phyloP scores from a whole-genome alignment of 169 alveolate species.

The Fabrea salina region DNA sequence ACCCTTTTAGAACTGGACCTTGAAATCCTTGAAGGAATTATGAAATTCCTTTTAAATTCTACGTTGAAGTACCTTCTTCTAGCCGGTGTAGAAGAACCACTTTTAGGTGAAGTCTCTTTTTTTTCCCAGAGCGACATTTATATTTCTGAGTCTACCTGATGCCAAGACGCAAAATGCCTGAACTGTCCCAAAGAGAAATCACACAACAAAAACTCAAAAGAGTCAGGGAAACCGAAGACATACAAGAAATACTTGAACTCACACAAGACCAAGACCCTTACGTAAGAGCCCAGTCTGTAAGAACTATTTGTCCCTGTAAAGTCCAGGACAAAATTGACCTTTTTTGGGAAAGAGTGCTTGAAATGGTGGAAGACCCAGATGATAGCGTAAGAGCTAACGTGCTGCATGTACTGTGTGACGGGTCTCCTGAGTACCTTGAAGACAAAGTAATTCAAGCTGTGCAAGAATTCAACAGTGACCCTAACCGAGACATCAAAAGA shows the following conservation, averaged over 20 bases:
- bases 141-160: too few relatives aligned
- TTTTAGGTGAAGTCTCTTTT: too few relatives aligned
- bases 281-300: slow-evolving; percentile 55
- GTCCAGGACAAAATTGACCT: slow-evolving; percentile 54
- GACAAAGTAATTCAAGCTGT: slow-evolving; percentile 54
- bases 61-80: too few relatives aligned
- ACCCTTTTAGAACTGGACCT: too few relatives aligned
- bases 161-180: too few relatives aligned
- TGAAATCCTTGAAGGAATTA: too few relatives aligned
- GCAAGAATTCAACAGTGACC: slow-evolving; percentile 64
- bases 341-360: slow-evolving; percentile 67
- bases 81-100: too few relatives aligned
- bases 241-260: slow-evolving; percentile 60
- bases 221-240: slow-evolving; percentile 52
- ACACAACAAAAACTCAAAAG: background rate
- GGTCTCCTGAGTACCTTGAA: slow-evolving; percentile 69
- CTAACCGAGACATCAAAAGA: slow-evolving; percentile 58
- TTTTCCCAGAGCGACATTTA: too few relatives aligned
- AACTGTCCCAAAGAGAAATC: too few relatives aligned
- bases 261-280: slow-evolving; percentile 48
- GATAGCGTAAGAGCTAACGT: slow-evolving; percentile 60
- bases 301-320: slow-evolving; percentile 69
- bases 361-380: slow-evolving; percentile 62
- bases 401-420: slow-evolving; percentile 74
- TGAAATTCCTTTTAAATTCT: too few relatives aligned